These are phyloP conservation scores for Aureobasidium sp. DNA, from an alignment of 2,329 filamentous ascomycete genomes.

Conservation along the genomic window DNA sequence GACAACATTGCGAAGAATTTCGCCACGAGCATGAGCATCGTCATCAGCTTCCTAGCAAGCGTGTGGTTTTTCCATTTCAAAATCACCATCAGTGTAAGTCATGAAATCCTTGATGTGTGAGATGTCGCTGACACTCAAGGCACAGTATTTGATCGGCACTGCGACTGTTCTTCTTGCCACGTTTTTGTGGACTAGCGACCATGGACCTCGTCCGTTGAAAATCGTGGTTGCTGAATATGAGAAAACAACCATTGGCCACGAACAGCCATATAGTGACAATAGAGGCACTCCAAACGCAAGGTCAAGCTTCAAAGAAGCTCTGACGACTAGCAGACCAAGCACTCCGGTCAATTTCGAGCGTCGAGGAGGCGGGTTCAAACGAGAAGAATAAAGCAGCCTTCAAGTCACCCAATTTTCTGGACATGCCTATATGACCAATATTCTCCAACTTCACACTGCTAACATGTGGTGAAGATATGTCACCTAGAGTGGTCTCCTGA, in stretches of 20 bases:
- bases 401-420: not conserved
- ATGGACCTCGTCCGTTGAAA: constrained; percentile 52
- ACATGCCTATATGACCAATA: not conserved
- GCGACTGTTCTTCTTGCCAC: constrained; percentile 71
- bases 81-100: constrained; percentile 63
- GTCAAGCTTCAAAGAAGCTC: constrained; percentile 42
- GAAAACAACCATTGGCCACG: constrained; percentile 56
- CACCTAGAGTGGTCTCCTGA: not conserved
- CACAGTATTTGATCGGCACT: constrained; percentile 75
- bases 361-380: constrained; percentile 25
- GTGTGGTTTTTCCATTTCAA: constrained; percentile 78
- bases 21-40: constrained; percentile 84
- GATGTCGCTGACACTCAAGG: not conserved
- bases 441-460: not conserved
- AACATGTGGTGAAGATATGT: not conserved
- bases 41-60: constrained; percentile 79
- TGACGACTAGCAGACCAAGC: constrained; percentile 44
- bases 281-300: constrained; percentile 16
- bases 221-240: constrained; percentile 69
- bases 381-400: constrained; percentile 28
- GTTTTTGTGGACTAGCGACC: constrained; percentile 73
- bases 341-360: constrained; percentile 28
- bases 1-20: constrained; percentile 93
- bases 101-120: not conserved
- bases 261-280: constrained; percentile 33